Percentiles rank a stretch among this genome's conserved stretches.
Evolutionary conservation across 2,329 filamentous ascomycete genomes (phyloP).

Genomic region (Berkeleyomyces rouxiae): DNA sequence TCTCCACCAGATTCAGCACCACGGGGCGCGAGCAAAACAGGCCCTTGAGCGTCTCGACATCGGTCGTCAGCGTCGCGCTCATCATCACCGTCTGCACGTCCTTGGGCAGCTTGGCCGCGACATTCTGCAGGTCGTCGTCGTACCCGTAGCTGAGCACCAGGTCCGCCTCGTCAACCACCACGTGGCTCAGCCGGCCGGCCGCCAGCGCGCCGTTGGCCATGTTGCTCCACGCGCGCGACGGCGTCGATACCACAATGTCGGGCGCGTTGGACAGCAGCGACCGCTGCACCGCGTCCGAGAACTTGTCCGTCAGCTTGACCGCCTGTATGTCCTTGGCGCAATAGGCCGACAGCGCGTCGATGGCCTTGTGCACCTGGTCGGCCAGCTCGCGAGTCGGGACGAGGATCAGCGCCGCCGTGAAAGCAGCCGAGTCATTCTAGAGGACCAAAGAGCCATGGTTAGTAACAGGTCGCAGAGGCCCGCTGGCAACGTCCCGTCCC

Average conservation of each 20-base stretch:
- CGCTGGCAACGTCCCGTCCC: neutral
- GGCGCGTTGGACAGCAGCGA: conserved; percentile 73
- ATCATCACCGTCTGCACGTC: conserved; percentile 83
- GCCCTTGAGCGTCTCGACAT: conserved; percentile 70
- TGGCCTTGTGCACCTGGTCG: conserved; percentile 68
- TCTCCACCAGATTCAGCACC: conserved; percentile 58
- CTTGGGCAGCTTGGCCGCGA: conserved; percentile 63
- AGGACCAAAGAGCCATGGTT: neutral
- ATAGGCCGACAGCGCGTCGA: conserved; percentile 62
- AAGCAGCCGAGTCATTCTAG: conserved; percentile 30
- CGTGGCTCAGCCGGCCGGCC: conserved; percentile 51
- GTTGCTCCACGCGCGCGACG: conserved; percentile 65
- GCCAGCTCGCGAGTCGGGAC: conserved; percentile 91
- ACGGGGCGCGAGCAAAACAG: conserved; percentile 73
- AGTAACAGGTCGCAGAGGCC: neutral
- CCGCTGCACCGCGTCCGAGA: conserved; percentile 75
- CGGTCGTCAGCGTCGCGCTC: conserved; percentile 79
- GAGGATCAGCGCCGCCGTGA: conserved; percentile 65
- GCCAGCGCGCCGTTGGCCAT: conserved; percentile 47
- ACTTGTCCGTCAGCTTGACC: conserved; percentile 78
- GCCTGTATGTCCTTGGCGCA: conserved; percentile 70
- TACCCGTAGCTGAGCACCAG: conserved; percentile 88
- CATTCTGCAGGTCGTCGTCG: conserved; percentile 68
- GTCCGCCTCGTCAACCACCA: conserved; percentile 91
- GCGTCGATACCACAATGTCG: conserved; percentile 82